Evolutionary conservation across 1,284 basidiomycete species (phyloP), one percentile per base, ranked within the genome.

Genomic region (Abortiporus biennis): DNA sequence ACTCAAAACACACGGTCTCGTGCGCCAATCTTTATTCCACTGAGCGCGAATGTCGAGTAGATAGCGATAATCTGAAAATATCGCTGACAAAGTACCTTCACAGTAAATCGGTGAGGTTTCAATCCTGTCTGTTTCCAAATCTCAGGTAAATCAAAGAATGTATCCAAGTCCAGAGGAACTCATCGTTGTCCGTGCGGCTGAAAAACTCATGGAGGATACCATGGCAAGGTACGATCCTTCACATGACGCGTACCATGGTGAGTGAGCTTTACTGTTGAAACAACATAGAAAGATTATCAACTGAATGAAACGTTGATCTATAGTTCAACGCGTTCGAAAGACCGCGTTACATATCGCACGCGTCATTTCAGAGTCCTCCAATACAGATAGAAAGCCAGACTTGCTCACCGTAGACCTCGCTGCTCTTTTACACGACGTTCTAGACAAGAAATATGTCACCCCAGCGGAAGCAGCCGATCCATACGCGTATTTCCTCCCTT

Each of bases 181-280:
- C 9, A 64, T 62, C 4, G 63, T 78, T 13, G 64, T 90, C 35
- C 54, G 65, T 1, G 73, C 67, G 3, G 84, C 85, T 0, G 85
- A 91, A 56, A 67, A 69, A 43, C 68, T 90, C 34, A 91, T 92
- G 78, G 59, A 73, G 39, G 68, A 78, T 31, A 80, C 79, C 1
- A 92, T 93, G 90, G 74, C 79, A 3, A 68, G 76, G 50, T 92
- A 92, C 59, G 93, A 95, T 58, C 85, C 91, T 1, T 92, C 88
- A 13, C 93, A 96, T 60, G 92, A 96, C 63, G 81, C 74, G 52
- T 83, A 82, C 49, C 93, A 96, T 56, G 90, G 90, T 87, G 48
- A 55, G 76, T 52, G 9, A n/a, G 5, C 24, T 35, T 44, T 2
- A 22, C 47, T 44, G 33, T 35, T n/a, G 9, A 35, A 9, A 9